Evolutionary conservation across 805 yeast genomes (phyloP), one percentile per base, ranked within the genome.

Genomic region (Schizosaccharomyces octosporus): DNA sequence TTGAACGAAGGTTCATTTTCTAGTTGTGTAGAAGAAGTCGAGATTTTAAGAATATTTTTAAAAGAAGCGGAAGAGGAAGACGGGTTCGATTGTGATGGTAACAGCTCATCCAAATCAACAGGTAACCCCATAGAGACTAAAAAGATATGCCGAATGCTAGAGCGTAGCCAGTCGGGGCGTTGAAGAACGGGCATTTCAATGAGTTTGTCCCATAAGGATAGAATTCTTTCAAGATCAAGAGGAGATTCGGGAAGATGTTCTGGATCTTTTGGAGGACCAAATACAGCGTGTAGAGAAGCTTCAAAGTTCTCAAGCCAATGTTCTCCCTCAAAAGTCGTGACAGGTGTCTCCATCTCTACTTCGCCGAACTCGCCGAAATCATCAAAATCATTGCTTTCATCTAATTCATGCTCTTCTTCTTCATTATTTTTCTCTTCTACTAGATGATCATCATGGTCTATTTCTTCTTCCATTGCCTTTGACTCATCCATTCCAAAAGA

Each of bases 81-180:
- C 29, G n/a, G 24, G 55, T 21, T 21, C 5, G 48, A 54, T 19
- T n/a, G 51, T 13, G 31, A 19, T 51, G 66, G 64, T 61, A 66
- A 61, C 64, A 74, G 55, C 65, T 79, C 83, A 66, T 79, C 81
- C n/a, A 79, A 69, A 64, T 79, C 79, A 55, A 81, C 76, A 0
- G 85, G 85, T 1, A 83, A 73, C 0, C 84, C 83, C 60, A 83
- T 69, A 36, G 78, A 75, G 17, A 79, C 69, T 45, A 81, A 69
- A 19, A 83, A 67, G 62, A 77, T 79, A 65, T 79, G 78, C 61
- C 83, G 75, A 31, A 82, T 74, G 21, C 78, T 72, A 69, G 81
- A 81, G 60, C 72, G 74, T 36, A 75, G 75, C 87, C 87, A 83
- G 62, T 79, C 79, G 39, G 79, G 76, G 1, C 82, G 83, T 42